A percentile compares a stretch with the other conserved stretches of the same genome.
Conservation (phyloP, 352 stramenopile genomes). For the Globisporangium spinosum region DNA sequence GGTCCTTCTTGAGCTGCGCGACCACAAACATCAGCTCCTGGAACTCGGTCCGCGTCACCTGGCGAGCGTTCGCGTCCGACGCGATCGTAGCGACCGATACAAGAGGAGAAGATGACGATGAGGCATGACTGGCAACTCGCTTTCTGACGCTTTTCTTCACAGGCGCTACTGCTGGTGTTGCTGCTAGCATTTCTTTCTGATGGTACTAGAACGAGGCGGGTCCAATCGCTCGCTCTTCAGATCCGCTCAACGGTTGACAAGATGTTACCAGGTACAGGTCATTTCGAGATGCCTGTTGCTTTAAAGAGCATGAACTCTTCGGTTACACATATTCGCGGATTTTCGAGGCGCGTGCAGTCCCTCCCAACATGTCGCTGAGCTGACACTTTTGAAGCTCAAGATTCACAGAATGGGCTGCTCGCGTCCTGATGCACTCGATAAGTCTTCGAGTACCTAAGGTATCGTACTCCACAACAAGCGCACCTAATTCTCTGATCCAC, state of each 20-base stretch:
- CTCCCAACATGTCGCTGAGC: neutral
- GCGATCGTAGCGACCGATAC: conserved; percentile 18
- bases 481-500: neutral
- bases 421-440: conserved; percentile 40
- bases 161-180: neutral
- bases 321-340: neutral
- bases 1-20: conserved; percentile 47
- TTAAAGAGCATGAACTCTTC: too few species aligned
- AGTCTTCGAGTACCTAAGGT: neutral
- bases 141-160: conserved; percentile 17
- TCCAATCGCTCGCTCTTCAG: too few species aligned
- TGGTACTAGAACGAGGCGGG: too few species aligned
- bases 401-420: conserved; percentile 41
- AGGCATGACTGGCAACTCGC: neutral
- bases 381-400: neutral
- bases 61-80: conserved; percentile 36
- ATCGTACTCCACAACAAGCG: neutral
- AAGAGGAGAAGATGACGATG: neutral
- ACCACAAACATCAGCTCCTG: conserved; percentile 47
- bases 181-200: too few species aligned
- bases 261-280: too few species aligned
- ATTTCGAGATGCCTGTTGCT: too few species aligned
- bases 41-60: conserved; percentile 54
- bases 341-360: neutral
- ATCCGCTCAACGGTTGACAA: too few species aligned